Evolutionary conservation across 2,329 filamentous ascomycete species (phyloP), one percentile per base, ranked within the genome.

Genomic region (Neurospora sp.): DNA sequence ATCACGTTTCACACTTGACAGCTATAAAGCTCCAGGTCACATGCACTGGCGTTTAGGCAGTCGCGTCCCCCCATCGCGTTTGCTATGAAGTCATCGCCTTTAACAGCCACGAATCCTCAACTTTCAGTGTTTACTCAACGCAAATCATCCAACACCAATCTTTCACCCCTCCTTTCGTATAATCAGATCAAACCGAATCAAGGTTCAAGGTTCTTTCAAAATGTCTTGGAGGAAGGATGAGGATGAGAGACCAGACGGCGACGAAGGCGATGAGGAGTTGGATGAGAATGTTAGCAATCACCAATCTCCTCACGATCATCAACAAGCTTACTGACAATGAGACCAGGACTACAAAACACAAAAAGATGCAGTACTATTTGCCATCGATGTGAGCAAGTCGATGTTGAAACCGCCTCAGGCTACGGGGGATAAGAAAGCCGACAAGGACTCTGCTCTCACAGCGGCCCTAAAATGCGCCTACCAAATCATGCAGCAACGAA

Each of bases 331-430:
- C 74, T 77, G 23, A 75, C 67, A 19, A 8, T 11, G 40, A 41
- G 70, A 57, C 11, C 75, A 95, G 93, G 90, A 89, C 80, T 99
- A 96, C 83, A 96, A 94, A 82, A 86, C 91, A 0, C 90, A 94
- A 78, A 97, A 97, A 82, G 96, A 99, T 88, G 96, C 96, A n/a
- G 87, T 98, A n/a, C 85, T 99, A 33, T 95, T 99, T 78, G 95
- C 93, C 15, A 97, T 99, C 76, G 91, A 98, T 76, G 86, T 98
- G 77, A 97, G 92, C 83, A 81, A 88, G 43, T 93, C 93, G 0
- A 99, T 98, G 95, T 83, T 98, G 72, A 82, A 83, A 74, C 82
- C 83, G 57, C 92, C 92, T 28, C 86, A 88, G 2, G 81, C 84
- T 2, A 85, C 85, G 6, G 85, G 87, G 71, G 86, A 89, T 67